Base-by-base conservation (phyloP, 2,329 filamentous ascomycete species). In the Fusarium gaditjirri region DNA sequence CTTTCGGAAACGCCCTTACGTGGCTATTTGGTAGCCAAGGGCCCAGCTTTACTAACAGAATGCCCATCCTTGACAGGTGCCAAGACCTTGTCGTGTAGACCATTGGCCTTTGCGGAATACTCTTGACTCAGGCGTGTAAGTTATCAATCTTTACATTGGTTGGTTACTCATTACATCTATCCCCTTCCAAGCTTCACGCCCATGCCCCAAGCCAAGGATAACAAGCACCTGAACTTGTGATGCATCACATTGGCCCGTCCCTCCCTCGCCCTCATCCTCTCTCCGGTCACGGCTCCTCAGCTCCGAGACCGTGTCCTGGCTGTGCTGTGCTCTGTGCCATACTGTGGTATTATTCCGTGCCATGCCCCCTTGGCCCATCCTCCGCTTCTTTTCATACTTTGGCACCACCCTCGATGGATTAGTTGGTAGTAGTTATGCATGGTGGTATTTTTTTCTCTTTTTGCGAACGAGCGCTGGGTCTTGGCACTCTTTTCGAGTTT, bases 21-120 rank as follows among this genome's bases (percentile, higher is more conserved):
- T 76, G 75, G 64, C 69, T 72, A 61, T 75, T 72, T 74, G 57
- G 68, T 75, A 70, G 61, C 59, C 68, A 41, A 58, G 70, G 58
- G 55, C 49, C 61, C 66, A 65, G 59, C 59, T 71, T 76, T 76
- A 73, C 75, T 76, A 74, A 76, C 61, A 65, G 73, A 75, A 73
- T 75, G 66, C 58, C 61, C 62, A 61, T 68, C 67, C 61, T 61
- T 61, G 71, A 62, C 61, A 62, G 57, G 54, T 62, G 72, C 74
- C 68, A 73, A 69, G 70, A 60, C 67, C 19, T 29, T 19, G 43
- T 62, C 52, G 43, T 61, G 60, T 61, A 62, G 60, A 67, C 65
- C 39, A 57, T 63, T 71, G 68, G 63, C 23, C 42, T 66, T 29
- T 36, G 58, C 49, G 42, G 46, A 59, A 60, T 21, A 44, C 23